Conservation (phyloP, 805 yeast genomes). For the Naumovozyma castellii region DNA sequence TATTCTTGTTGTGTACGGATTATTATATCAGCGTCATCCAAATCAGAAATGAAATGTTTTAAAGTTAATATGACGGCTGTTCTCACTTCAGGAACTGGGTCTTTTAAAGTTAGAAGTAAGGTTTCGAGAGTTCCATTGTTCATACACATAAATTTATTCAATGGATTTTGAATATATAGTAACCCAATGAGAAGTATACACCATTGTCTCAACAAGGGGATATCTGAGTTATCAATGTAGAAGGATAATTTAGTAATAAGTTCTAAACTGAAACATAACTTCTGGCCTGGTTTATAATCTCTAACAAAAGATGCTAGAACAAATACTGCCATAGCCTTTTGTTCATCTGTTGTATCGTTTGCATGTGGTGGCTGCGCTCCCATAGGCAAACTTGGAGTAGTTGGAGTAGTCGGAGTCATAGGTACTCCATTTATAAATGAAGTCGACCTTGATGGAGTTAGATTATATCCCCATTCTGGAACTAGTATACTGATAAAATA, state of each 20-base stretch:
- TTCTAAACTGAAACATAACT: constrained; percentile 66
- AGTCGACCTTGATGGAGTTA: constrained; percentile 11
- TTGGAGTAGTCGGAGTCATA: constrained; percentile 15
- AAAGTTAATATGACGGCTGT: constrained; percentile 72
- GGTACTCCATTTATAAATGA: constrained; percentile 13
- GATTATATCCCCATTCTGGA: constrained; percentile 27
- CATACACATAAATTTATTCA: constrained; percentile 62
- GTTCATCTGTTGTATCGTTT: constrained; percentile 53
- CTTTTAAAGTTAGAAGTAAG: constrained; percentile 52
- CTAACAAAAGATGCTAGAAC: constrained; percentile 76
- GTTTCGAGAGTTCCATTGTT: constrained; percentile 50
- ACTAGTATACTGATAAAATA: constrained; percentile 77
- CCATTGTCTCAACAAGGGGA: constrained; percentile 89
- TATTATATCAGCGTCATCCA: constrained; percentile 30
- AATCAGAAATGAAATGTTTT: constrained; percentile 53
- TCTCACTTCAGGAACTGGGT: constrained; percentile 92
- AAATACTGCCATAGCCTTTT: constrained; percentile 92
- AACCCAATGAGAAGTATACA: constrained; percentile 71
- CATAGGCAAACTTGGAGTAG: neutral
- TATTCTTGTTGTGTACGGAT: constrained; percentile 26
- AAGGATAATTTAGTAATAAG: constrained; percentile 56
- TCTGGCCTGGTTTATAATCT: constrained; percentile 71
- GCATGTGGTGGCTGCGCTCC: constrained; percentile 1
- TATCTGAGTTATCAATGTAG: constrained; percentile 63
- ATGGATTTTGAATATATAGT: constrained; percentile 60